A percentile compares a stretch with the other conserved stretches of the same genome.
Conservation (phyloP, 768 basidiomycete species). For the Boletellus sp. region DNA sequence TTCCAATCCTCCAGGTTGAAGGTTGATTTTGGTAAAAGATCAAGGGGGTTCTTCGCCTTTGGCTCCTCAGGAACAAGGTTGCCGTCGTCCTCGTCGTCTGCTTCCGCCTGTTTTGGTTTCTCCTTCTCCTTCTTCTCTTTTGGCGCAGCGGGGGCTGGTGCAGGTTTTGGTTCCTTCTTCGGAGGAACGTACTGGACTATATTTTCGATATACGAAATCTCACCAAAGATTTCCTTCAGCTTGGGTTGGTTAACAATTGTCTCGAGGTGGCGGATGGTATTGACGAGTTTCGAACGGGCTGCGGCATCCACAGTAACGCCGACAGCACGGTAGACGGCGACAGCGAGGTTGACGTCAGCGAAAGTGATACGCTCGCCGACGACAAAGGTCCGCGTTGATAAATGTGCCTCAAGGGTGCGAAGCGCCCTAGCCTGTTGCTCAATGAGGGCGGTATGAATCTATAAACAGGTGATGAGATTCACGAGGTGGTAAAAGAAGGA, state of each 20-base stretch:
- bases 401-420: conserved; percentile 66
- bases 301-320: conserved; percentile 60
- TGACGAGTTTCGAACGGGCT: conserved; percentile 62
- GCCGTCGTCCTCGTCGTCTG: conserved; percentile 76
- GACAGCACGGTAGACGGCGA: conserved; percentile 52
- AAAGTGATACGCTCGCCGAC: conserved; percentile 93
- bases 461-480: background rate
- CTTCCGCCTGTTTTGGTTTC: conserved; percentile 51
- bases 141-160: conserved; percentile 37
- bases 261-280: conserved; percentile 80
- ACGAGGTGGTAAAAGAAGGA: background rate
- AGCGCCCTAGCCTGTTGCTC: conserved; percentile 59
- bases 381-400: conserved; percentile 80
- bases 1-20: conserved; percentile 97
- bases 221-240: conserved; percentile 63
- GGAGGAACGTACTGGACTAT: conserved; percentile 68
- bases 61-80: conserved; percentile 72
- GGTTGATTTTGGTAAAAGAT: conserved; percentile 80
- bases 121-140: conserved; percentile 66
- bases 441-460: conserved; percentile 56
- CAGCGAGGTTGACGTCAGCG: conserved; percentile 77
- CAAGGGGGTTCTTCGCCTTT: conserved; percentile 93
- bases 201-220: conserved; percentile 63
- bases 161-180: conserved; percentile 57
- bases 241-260: conserved; percentile 84